Evolutionary conservation across 148 eudicot species (phyloP).

Genomic region (Vaccinium darrowii): DNA sequence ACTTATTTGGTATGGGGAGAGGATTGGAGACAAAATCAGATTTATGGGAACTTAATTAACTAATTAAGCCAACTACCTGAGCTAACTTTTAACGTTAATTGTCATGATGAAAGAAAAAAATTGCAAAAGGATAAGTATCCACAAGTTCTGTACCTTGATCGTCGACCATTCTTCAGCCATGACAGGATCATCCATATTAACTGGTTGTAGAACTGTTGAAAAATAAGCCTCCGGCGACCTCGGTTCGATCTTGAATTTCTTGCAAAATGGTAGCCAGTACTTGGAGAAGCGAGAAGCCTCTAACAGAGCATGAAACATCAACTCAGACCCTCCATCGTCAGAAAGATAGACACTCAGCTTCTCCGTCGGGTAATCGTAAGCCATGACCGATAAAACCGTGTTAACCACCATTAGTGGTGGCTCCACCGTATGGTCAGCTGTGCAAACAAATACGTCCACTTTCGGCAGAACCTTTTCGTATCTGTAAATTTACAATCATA

Average conservation of each 20-base stretch:
- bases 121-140: not conserved
- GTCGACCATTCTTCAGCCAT: conserved; percentile 8
- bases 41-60: too few relatives aligned
- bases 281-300: conserved; percentile 19
- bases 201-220: not conserved
- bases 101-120: not conserved
- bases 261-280: conserved; percentile 30
- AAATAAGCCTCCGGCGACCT: conserved; percentile 21
- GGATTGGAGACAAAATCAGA: too few relatives aligned
- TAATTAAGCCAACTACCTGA: too few relatives aligned
- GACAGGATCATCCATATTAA: not conserved
- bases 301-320: conserved; percentile 21
- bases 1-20: too few relatives aligned
- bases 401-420: conserved; percentile 26
- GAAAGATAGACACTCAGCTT: conserved; percentile 24
- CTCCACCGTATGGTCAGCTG: conserved; percentile 22
- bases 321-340: conserved; percentile 24
- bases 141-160: conserved; percentile 13
- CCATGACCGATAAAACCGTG: conserved; percentile 21
- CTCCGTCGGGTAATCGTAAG: conserved; percentile 23
- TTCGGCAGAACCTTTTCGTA: conserved; percentile 8
- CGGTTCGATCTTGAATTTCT: conserved; percentile 14
- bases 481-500: not conserved
- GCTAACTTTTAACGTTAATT: too few relatives aligned
- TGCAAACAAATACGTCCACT: conserved; percentile 21